A percentile compares a stretch with the other conserved stretches of the same genome.
Conservation (phyloP, 441 rosid species). For the Hypseocharis bilobata region DNA sequence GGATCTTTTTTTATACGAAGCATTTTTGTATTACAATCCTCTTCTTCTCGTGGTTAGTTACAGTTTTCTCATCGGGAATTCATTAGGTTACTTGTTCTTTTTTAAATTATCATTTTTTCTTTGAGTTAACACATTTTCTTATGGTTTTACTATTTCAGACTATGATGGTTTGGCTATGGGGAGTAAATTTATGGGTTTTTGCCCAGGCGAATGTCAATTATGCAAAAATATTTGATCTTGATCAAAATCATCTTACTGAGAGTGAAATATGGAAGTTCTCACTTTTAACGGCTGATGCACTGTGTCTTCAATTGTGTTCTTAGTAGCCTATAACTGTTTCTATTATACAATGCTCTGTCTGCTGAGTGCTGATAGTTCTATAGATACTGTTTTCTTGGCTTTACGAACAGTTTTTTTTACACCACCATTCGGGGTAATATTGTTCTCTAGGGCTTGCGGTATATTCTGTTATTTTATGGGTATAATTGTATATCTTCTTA, state of each 20-base stretch:
- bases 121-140: constrained; percentile 5
- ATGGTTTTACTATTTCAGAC: constrained; percentile 46
- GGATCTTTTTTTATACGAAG: constrained; percentile 81
- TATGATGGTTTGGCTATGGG: constrained; percentile 97
- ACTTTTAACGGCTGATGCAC: constrained; percentile 1
- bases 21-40: constrained; percentile 87
- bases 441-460: too few relatives aligned
- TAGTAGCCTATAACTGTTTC: background rate
- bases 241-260: constrained; percentile 79
- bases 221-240: constrained; percentile 61
- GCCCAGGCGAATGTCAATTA: constrained; percentile 67
- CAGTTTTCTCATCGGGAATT: background rate
- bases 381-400: too few relatives aligned
- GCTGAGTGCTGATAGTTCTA: too few relatives aligned
- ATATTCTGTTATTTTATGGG: too few relatives aligned
- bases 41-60: constrained; percentile 90
- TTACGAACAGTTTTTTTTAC: too few relatives aligned
- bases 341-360: background rate
- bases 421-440: too few relatives aligned
- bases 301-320: background rate
- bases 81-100: background rate
- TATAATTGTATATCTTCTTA: too few relatives aligned
- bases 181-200: constrained; percentile 79
- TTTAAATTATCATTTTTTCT: constrained; percentile 4
- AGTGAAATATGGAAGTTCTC: constrained; percentile 91